phyloP scores from a whole-genome alignment of 805 yeast genomes.

The Lipomyces sp. region DNA sequence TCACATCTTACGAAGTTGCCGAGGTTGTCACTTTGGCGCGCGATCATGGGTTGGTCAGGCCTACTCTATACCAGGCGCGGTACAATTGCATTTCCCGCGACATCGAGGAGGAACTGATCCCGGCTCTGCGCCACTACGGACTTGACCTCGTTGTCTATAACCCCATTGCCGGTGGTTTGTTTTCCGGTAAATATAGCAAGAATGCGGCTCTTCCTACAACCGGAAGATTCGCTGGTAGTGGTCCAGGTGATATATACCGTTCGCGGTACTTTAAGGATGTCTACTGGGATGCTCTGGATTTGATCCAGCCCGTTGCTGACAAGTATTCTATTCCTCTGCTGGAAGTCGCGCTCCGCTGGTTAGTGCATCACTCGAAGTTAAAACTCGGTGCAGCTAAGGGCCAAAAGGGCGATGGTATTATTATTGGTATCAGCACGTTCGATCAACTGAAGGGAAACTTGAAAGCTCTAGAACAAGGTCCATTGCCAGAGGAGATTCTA shows the following conservation, averaged over 20 bases:
- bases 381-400: conserved; percentile 14
- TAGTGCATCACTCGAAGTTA: conserved; percentile 14
- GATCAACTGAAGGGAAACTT: conserved; percentile 11
- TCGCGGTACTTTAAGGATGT: conserved; percentile 16
- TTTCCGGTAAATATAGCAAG: conserved; percentile 19
- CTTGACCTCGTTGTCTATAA: conserved; percentile 33
- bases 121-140: conserved; percentile 28
- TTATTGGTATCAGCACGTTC: conserved; percentile 16
- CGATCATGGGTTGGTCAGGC: conserved; percentile 15
- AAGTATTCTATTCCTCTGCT: conserved; percentile 11
- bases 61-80: conserved; percentile 34
- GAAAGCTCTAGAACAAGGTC: conserved; percentile 31
- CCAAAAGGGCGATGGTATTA: conserved; percentile 16
- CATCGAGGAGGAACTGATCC: conserved; percentile 31
- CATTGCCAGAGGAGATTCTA: conserved; percentile 30
- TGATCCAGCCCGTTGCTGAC: conserved; percentile 8
- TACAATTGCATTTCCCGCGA: conserved; percentile 33
- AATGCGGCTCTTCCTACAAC: not conserved
- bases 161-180: conserved; percentile 21
- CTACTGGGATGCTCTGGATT: conserved; percentile 16
- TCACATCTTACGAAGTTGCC: conserved; percentile 17
- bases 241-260: conserved; percentile 5
- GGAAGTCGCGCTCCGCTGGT: conserved; percentile 21
- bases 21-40: conserved; percentile 8
- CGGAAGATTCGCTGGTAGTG: conserved; percentile 2